Base-by-base conservation (phyloP, 1,284 basidiomycete species). In the Xerocomus amazonicus region DNA sequence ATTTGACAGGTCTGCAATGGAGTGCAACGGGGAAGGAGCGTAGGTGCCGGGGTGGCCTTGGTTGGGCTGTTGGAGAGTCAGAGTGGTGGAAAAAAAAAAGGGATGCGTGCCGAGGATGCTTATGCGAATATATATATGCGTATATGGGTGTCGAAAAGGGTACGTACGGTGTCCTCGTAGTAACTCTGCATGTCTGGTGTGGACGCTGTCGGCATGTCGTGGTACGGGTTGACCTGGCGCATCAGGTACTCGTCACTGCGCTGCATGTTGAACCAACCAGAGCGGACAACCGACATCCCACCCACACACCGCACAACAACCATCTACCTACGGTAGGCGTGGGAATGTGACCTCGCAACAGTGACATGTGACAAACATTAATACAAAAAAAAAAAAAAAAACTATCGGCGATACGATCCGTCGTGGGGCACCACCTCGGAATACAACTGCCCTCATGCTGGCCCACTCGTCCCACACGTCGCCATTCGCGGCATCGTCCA, bases 161-260 rank as follows among this genome's bases (percentile, higher is more conserved):
- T 48, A 35, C 63, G 54, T 49, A 66, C 63, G 9, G 56, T 50
- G 39, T 64, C 61, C 8, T 70, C 66, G 49, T 69, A 66, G 47
- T 68, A 69, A 37, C 46, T 51, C 42, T 70, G 69, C 32, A 68
- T 43, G 23, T 70, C 68, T 16, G 60, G 56, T 6, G 57, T 58
- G 19, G 59, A 47, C 5, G 47, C 38, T 4, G 52, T 41, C 5
- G 60, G 53, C n/a, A 55, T 45, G 46, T 66, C 65, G 4, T 51
- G 60, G 50, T 62, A 71, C 37, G 54, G 49, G 2, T 56, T 43
- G 33, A 68, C 62, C 29, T 69, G 53, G 36, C 51, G 44, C 64
- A 64, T 66, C 55, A 56, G 53, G 45, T 68, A 67, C 35, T 61
- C 57, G 37, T 60, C 47, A n/a, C 51, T 37, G 9, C 39, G 63